phyloP scores from a whole-genome alignment of 805 yeast species.

The Hagleromyces aurorensis region DNA sequence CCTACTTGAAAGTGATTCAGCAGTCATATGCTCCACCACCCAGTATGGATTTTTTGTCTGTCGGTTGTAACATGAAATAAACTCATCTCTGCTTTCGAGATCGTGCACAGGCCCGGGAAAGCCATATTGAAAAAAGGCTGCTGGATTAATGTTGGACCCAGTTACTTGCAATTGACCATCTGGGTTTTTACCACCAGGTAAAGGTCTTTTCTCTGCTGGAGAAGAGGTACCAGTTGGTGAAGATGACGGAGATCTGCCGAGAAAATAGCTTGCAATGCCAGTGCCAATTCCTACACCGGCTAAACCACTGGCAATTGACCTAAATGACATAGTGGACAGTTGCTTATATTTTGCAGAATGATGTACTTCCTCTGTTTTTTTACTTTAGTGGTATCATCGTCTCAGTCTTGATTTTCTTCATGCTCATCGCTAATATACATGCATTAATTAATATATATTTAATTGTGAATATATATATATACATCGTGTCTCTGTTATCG shows the following conservation, averaged over 20 bases:
- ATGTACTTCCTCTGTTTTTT: too few relatives aligned
- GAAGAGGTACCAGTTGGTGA: conserved; percentile 6
- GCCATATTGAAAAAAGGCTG: conserved; percentile 81
- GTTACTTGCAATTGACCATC: conserved; percentile 18
- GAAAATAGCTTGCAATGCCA: conserved; percentile 31
- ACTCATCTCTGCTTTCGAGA: conserved; percentile 62
- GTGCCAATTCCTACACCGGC: conserved; percentile 27
- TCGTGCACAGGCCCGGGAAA: conserved; percentile 95
- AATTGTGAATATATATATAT: too few relatives aligned
- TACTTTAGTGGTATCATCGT: too few relatives aligned
- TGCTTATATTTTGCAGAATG: too few relatives aligned
- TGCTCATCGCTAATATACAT: too few relatives aligned
- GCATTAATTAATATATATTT: too few relatives aligned
- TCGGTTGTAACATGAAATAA: conserved; percentile 80
- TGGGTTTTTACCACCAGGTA: conserved; percentile 4
- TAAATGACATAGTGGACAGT: too few relatives aligned
- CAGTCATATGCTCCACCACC: conserved; percentile 81
- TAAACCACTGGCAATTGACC: conserved; percentile 13
- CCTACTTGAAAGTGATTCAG: conserved; percentile 48
- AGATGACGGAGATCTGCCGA: conserved; percentile 20
- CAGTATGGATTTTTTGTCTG: conserved; percentile 78
- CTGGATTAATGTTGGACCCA: conserved; percentile 51
- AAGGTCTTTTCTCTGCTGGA: conserved; percentile 7
- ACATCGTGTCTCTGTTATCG: too few relatives aligned
- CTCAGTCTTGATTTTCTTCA: too few relatives aligned